Percentiles rank a stretch among this genome's conserved stretches.
Conservation (phyloP, 2,329 filamentous ascomycete species). For the Trichoderma sp. region DNA sequence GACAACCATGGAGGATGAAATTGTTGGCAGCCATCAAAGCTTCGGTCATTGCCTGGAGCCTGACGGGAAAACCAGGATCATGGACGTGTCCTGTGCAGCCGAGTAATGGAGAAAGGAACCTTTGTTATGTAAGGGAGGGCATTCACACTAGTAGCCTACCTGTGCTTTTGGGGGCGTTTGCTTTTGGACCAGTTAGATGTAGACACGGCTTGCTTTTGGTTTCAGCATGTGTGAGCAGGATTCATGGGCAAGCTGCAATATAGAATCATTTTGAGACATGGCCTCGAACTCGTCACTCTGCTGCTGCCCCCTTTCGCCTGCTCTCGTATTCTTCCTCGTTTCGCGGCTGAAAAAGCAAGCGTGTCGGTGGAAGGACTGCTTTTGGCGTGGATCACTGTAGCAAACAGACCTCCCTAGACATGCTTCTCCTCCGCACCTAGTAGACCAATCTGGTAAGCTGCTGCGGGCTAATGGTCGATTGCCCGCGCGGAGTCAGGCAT, state of each 20-base stretch:
- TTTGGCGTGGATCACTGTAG: background rate
- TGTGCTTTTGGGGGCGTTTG: constrained; percentile 12
- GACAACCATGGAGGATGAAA: background rate
- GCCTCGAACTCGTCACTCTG: background rate
- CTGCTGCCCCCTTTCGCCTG: background rate
- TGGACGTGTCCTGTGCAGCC: background rate
- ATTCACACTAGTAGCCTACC: constrained; percentile 1
- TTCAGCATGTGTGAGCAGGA: constrained; percentile 9
- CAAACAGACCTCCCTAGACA: background rate
- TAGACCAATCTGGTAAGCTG: background rate
- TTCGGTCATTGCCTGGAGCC: background rate
- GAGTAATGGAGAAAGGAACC: background rate
- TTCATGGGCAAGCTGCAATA: constrained; percentile 21
- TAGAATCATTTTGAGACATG: background rate
- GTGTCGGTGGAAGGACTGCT: background rate
- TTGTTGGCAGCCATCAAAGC: background rate
- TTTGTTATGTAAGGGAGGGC: constrained; percentile 10
- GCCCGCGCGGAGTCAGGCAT: background rate
- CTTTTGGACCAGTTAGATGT: constrained; percentile 23
- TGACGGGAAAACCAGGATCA: background rate
- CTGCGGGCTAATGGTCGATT: background rate
- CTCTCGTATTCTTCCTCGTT: background rate
- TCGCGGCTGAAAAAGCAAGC: background rate
- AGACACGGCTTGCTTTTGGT: constrained; percentile 18
- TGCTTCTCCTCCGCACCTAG: background rate